Conservation (phyloP, 1,284 basidiomycete species). For the Pseudozyma hubeiensis region DNA sequence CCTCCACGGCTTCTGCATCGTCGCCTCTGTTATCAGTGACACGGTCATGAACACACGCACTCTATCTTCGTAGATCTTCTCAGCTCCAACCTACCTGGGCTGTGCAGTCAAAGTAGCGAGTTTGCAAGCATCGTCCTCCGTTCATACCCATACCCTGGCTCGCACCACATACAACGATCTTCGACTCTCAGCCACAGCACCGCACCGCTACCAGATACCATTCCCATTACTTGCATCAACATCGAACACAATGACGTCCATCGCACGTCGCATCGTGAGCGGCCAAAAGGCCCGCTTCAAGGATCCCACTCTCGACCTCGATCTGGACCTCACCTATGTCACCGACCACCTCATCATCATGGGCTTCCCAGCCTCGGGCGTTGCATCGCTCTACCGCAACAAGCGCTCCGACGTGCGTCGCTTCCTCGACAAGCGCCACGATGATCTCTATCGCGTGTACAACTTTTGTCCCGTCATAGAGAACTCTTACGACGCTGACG, state of each 20-base stretch:
- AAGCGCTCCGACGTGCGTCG: slow-evolving; percentile 79
- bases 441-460: slow-evolving; percentile 83
- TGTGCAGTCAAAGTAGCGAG: too few species aligned
- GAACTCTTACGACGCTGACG: slow-evolving; percentile 71
- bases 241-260: slow-evolving; percentile 33
- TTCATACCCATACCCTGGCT: too few species aligned
- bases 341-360: slow-evolving; percentile 78
- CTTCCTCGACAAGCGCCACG: slow-evolving; percentile 81
- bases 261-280: slow-evolving; percentile 70
- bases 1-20: too few species aligned
- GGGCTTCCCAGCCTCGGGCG: slow-evolving; percentile 83
- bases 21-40: too few species aligned
- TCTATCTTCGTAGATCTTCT: too few species aligned
- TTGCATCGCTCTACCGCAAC: slow-evolving; percentile 86
- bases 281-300: slow-evolving; percentile 80
- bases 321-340: slow-evolving; percentile 86
- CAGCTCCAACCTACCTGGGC: too few species aligned
- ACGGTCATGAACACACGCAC: too few species aligned
- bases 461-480: slow-evolving; percentile 75
- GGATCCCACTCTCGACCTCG: slow-evolving; percentile 77
- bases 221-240: too few species aligned
- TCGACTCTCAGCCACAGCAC: too few species aligned
- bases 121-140: too few species aligned
- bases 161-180: too few species aligned
- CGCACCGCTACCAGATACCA: too few species aligned